Conservation (phyloP, 441 rosid genomes). For the Kokia cookei region DNA sequence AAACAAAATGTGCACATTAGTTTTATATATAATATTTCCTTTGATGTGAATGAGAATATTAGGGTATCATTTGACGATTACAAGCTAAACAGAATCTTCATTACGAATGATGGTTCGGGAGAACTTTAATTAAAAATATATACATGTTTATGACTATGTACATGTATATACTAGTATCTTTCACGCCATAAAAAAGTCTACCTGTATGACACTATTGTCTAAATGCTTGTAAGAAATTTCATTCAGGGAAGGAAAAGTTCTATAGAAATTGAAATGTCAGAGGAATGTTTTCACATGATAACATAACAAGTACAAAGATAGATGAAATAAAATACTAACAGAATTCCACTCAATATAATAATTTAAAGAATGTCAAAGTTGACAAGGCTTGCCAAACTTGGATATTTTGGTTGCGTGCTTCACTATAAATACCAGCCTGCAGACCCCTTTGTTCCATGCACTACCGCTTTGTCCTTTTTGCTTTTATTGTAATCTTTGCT, state of each 20-base stretch:
- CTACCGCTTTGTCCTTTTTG: constrained; percentile 13
- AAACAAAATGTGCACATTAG: background rate
- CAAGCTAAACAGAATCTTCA: background rate
- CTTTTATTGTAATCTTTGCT: constrained; percentile 1
- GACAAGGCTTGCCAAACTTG: constrained; percentile 17
- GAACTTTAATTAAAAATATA: background rate
- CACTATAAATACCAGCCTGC: constrained; percentile 34
- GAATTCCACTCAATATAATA: constrained; percentile 10
- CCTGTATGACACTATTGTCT: background rate
- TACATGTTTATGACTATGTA: background rate
- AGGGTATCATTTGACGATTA: background rate
- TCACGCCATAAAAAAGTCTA: constrained; percentile 1
- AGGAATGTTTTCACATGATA: constrained; percentile 3
- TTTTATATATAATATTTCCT: background rate
- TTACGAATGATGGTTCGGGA: background rate
- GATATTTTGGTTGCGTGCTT: background rate
- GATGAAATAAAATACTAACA: constrained; percentile 11
- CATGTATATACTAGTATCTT: background rate
- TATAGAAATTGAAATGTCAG: constrained; percentile 8
- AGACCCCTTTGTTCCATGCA: constrained; percentile 16
- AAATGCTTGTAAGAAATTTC: background rate
- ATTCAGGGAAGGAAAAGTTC: background rate
- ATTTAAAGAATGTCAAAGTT: constrained; percentile 21
- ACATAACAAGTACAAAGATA: constrained; percentile 9
- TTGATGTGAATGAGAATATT: background rate